Evolutionary conservation across 331 rosid genomes (phyloP), one percentile per base, ranked within the genome.

Genomic region (Quercus phellos): DNA sequence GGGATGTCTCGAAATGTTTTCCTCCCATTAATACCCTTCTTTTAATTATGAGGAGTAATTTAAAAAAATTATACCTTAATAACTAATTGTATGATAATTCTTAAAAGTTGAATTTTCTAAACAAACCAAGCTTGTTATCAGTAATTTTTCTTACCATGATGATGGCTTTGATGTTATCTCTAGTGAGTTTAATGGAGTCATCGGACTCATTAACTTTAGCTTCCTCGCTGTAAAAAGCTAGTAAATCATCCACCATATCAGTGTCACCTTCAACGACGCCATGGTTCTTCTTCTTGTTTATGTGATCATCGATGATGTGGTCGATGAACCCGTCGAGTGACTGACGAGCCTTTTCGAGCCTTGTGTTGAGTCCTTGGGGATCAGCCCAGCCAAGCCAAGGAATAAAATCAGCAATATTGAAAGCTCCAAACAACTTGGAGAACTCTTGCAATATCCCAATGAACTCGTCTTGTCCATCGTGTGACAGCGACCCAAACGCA

Each of bases 241-340:
- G 68, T 81, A 94, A 81, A n/a, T 94, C 97, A 68, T 94, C 98
- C 42, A 94, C 98, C 98, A 94, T 94, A 38, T 94, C 97, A 0
- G 85, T 81, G 13, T 86, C 93, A 7, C 64, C 79, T 1, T 14
- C 83, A 18, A 32, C 5, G 7, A 1, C 42, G 3, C 1, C 13
- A 0, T 2, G 1, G 1, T 51, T 81, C 24, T 1, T 87, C 75
- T 32, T 85, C 61, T 84, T 90, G 21, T 78, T 26, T 11, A 92
- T 55, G 73, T 94, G 98, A 4, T 88, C 89, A 6, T 92, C 96
- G 19, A 94, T 80, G 74, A 92, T 92, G 58, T 59, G 73, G n/a
- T 88, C 98, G 3, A 94, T 92, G 75, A 94, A 90, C 53, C 78
- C 46, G 26, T 94, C 98, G 9, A 92, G 80, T 0, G 88, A 76